Conservation (phyloP, 2,329 filamentous ascomycete genomes). For the Cladobotryum mycophilum region DNA sequence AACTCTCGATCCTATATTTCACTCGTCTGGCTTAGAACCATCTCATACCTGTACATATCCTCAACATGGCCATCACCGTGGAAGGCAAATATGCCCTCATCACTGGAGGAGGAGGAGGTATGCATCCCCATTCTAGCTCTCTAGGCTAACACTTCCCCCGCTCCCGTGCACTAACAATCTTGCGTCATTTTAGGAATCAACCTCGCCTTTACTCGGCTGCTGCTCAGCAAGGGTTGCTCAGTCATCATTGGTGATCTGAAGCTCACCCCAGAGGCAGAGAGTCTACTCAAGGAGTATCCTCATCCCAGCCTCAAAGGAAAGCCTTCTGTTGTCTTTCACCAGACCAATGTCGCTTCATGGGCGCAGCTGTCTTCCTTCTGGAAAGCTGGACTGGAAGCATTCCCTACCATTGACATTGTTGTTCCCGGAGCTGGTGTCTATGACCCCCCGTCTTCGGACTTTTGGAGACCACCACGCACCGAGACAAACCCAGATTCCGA, state of each 20-base stretch:
- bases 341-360: constrained; percentile 33
- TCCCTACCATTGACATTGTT: constrained; percentile 30
- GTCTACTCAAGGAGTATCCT: constrained; percentile 26
- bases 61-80: too few relatives aligned
- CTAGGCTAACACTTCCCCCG: too few relatives aligned
- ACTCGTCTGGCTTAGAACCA: too few relatives aligned
- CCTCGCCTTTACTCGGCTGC: constrained; percentile 27
- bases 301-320: constrained; percentile 15
- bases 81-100: too few relatives aligned
- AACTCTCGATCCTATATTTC: too few relatives aligned
- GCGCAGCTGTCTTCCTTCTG: constrained; percentile 27
- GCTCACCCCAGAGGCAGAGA: constrained; percentile 29
- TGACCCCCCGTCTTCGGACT: constrained; percentile 30
- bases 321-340: constrained; percentile 28
- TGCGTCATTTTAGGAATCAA: constrained; percentile 26
- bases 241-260: constrained; percentile 32
- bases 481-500: constrained; percentile 21
- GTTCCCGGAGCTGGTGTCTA: constrained; percentile 32
- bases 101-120: too few relatives aligned
- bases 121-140: too few relatives aligned
- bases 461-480: constrained; percentile 30
- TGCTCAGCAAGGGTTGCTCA: constrained; percentile 30
- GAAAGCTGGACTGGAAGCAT: constrained; percentile 20
- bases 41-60: too few relatives aligned
- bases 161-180: too few relatives aligned